A percentile compares a stretch with the other conserved stretches of the same genome.
Conservation (phyloP, 1,284 basidiomycete genomes). For the Ganoderma lingzhi region DNA sequence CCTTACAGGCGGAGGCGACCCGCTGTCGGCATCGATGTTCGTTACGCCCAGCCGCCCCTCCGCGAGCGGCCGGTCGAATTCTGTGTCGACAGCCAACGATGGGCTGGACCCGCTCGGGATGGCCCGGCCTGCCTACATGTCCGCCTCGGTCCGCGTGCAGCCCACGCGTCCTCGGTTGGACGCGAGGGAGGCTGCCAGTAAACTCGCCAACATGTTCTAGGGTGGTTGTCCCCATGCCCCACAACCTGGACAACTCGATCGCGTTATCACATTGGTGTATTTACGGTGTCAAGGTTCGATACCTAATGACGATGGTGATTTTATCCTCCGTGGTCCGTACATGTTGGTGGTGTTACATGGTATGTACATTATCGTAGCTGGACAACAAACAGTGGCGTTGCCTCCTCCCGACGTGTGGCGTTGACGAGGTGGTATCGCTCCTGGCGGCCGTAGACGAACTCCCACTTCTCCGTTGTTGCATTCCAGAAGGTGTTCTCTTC, state of each 20-base stretch:
- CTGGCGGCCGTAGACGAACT: conserved; percentile 59
- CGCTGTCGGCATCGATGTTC: conserved; percentile 32
- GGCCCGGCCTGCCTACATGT: conserved; percentile 64
- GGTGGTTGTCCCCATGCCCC: conserved; percentile 1
- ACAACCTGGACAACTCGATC: too few species aligned
- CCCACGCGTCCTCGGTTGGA: conserved; percentile 76
- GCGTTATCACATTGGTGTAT: neutral
- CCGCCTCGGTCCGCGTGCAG: conserved; percentile 70
- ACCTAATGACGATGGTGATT: neutral
- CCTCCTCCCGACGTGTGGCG: conserved; percentile 24
- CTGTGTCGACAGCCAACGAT: conserved; percentile 33
- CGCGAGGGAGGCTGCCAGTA: conserved; percentile 85
- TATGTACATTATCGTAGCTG: conserved; percentile 20
- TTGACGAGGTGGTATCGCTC: conserved; percentile 55
- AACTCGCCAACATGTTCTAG: conserved; percentile 87
- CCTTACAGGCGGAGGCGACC: conserved; percentile 30
- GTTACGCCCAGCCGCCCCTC: conserved; percentile 20
- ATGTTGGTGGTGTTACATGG: conserved; percentile 8
- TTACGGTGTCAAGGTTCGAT: neutral
- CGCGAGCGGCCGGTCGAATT: conserved; percentile 33
- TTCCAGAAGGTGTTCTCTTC: conserved; percentile 62
- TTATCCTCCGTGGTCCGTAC: conserved; percentile 3
- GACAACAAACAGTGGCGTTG: conserved; percentile 21
- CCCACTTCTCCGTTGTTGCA: conserved; percentile 47
- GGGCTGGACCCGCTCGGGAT: conserved; percentile 71